phyloP scores from a whole-genome alignment of 805 yeast species.

The Isabelozyma gotoi region DNA sequence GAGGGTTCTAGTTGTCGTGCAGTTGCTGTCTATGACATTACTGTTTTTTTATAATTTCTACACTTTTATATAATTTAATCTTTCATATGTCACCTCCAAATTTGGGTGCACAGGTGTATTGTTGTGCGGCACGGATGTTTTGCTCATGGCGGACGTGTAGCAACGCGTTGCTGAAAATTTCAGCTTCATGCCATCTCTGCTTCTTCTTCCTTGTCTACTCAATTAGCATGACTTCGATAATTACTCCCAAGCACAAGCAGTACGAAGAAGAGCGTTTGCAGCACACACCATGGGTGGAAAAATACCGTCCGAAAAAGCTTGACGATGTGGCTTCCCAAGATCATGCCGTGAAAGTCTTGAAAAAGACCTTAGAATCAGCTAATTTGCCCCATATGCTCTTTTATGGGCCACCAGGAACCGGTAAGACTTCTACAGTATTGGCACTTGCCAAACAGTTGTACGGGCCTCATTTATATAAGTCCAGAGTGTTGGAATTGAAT shows the following conservation, averaged over 20 bases:
- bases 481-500: conserved; percentile 77
- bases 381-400: conserved; percentile 90
- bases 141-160: too few species aligned
- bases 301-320: conserved; percentile 84
- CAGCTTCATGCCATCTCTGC: neutral
- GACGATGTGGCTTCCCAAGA: conserved; percentile 92
- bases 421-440: conserved; percentile 84
- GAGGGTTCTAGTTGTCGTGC: neutral
- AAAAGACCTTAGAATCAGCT: conserved; percentile 73
- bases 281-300: conserved; percentile 89
- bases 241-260: conserved; percentile 4
- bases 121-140: too few species aligned
- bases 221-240: conserved; percentile 6
- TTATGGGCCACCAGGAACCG: conserved; percentile 94
- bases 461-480: conserved; percentile 65
- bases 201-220: neutral
- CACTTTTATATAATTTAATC: neutral
- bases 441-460: conserved; percentile 79
- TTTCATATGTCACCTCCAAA: neutral
- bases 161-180: neutral
- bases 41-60: neutral
- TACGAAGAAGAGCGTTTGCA: conserved; percentile 45
- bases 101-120: neutral
- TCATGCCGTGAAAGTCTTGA: conserved; percentile 80
- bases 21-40: conserved; percentile 1